Conservation (phyloP, 371 early-diverging fungal genomes). For the Chytridium lagenaria region DNA sequence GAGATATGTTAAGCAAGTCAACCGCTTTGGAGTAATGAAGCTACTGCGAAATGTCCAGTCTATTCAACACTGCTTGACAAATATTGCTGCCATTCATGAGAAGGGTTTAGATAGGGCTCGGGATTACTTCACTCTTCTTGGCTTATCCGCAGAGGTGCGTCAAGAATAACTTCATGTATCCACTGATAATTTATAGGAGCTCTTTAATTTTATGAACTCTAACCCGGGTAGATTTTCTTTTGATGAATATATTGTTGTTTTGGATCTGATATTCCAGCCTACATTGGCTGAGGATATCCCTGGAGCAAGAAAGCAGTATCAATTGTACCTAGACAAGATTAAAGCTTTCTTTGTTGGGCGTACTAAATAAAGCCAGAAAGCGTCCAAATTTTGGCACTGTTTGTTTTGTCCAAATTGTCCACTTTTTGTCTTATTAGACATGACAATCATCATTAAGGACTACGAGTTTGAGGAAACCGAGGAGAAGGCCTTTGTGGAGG, state of each 20-base stretch:
- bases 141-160: constrained; percentile 62
- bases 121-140: constrained; percentile 75
- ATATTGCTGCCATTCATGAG: constrained; percentile 69
- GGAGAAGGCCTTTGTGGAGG: constrained; percentile 36
- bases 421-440: too few species aligned
- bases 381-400: too few species aligned
- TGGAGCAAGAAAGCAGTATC: constrained; percentile 24
- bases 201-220: constrained; percentile 35
- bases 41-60: constrained; percentile 83
- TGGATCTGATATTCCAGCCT: constrained; percentile 48
- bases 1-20: constrained; percentile 73
- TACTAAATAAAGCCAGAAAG: constrained; percentile 21
- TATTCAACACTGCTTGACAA: constrained; percentile 86
- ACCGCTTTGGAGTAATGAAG: constrained; percentile 75
- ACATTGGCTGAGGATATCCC: constrained; percentile 25
- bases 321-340: constrained; percentile 23
- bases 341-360: constrained; percentile 44
- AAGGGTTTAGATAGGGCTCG: constrained; percentile 74
- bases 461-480: constrained; percentile 41
- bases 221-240: constrained; percentile 42
- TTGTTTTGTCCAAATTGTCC: too few species aligned
- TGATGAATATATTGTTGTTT: constrained; percentile 54
- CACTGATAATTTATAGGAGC: constrained; percentile 31
- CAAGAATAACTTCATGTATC: background rate
- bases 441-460: constrained; percentile 51